phyloP scores from a whole-genome alignment of 2,329 filamentous ascomycete genomes.

The Neospermospora avenae region DNA sequence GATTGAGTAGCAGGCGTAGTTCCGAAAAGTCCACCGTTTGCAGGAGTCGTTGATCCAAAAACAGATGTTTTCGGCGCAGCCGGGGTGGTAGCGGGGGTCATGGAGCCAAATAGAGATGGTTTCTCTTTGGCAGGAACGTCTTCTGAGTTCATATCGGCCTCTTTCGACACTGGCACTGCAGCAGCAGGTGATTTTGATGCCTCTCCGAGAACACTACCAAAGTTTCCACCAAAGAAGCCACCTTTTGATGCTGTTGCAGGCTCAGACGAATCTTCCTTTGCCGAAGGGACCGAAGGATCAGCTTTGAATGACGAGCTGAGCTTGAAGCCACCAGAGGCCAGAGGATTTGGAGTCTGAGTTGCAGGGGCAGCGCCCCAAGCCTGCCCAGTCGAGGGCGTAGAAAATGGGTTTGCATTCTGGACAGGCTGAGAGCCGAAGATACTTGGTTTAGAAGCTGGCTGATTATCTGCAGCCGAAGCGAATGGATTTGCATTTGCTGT shows the following conservation, averaged over 20 bases:
- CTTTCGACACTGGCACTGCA: conserved; percentile 38
- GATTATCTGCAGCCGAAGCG: conserved; percentile 30
- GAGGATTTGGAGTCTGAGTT: conserved; percentile 33
- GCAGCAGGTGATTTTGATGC: conserved; percentile 36
- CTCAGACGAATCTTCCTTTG: conserved; percentile 56
- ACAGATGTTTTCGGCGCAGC: conserved; percentile 23
- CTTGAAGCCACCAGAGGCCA: conserved; percentile 27
- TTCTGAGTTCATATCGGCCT: conserved; percentile 49
- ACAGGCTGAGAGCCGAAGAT: conserved; percentile 15
- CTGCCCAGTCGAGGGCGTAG: background rate
- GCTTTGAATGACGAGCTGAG: conserved; percentile 38
- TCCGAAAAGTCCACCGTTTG: conserved; percentile 22
- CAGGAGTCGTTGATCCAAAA: conserved; percentile 18
- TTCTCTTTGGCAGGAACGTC: conserved; percentile 19
- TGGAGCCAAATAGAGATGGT: conserved; percentile 16
- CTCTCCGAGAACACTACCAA: conserved; percentile 56
- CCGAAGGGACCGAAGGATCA: conserved; percentile 50
- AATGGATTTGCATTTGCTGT: conserved; percentile 31
- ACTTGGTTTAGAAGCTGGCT: background rate
- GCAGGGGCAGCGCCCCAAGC: conserved; percentile 32
- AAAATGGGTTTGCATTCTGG: background rate
- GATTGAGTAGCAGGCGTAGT: conserved; percentile 12
- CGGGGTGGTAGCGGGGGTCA: conserved; percentile 28
- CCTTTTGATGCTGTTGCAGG: conserved; percentile 42
- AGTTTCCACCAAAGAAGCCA: conserved; percentile 59